These are phyloP conservation scores for Westerdykella ornata DNA, from an alignment of 2,329 filamentous ascomycete species.

Conservation along the genomic window DNA sequence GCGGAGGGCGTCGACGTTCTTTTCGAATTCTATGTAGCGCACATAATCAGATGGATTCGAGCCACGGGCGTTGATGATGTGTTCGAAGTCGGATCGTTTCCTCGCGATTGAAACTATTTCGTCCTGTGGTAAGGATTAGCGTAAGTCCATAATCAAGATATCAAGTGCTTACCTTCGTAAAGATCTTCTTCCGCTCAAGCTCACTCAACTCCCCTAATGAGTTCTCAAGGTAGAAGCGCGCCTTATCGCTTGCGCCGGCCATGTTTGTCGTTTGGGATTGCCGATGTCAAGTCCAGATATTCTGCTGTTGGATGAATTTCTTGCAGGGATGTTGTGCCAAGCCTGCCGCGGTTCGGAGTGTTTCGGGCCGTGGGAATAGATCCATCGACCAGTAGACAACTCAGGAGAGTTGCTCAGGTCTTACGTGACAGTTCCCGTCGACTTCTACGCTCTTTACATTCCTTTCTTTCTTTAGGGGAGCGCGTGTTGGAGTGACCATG, in stretches of 20 bases:
- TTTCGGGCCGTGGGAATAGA: too few species aligned
- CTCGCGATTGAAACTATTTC: slow-evolving; percentile 84
- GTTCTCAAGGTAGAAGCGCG: slow-evolving; percentile 89
- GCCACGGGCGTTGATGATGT: slow-evolving; percentile 77
- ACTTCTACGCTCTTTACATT: slow-evolving; percentile 27
- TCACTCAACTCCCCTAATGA: slow-evolving; percentile 87
- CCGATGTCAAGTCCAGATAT: slow-evolving; percentile 3
- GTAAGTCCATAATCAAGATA: background rate
- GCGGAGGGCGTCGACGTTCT: slow-evolving; percentile 64
- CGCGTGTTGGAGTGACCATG: slow-evolving; percentile 38
- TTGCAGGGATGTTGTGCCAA: background rate
- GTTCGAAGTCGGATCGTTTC: slow-evolving; percentile 89
- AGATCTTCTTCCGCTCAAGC: slow-evolving; percentile 86
- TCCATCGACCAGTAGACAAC: slow-evolving; percentile 12
- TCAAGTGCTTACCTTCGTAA: slow-evolving; percentile 58
- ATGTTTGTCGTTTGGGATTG: slow-evolving; percentile 44
- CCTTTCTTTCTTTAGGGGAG: slow-evolving; percentile 15
- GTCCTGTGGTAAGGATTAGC: slow-evolving; percentile 49
- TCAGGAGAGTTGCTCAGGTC: slow-evolving; percentile 24
- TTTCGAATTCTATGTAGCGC: slow-evolving; percentile 69
- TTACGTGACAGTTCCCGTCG: slow-evolving; percentile 8
- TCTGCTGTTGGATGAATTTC: background rate
- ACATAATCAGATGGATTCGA: slow-evolving; percentile 68
- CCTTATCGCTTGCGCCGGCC: slow-evolving; percentile 85
- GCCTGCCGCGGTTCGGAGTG: background rate